Conservation (phyloP, 768 basidiomycete species). For the Termitomyces sp. region DNA sequence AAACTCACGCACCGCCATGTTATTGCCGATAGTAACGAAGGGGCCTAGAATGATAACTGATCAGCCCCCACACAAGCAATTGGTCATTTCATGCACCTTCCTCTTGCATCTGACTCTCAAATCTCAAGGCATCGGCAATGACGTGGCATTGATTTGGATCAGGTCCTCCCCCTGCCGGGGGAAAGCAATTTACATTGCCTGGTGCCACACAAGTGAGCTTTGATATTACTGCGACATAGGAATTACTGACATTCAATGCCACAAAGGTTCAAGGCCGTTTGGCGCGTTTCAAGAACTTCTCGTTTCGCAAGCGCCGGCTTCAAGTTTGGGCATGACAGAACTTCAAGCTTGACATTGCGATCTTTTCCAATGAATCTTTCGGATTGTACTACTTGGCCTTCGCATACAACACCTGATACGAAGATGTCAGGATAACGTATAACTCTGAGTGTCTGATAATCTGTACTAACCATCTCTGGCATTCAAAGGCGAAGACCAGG, state of each 20-base stretch:
- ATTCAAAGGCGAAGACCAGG: conserved; percentile 1
- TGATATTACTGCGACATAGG: no score
- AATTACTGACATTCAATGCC: conserved; percentile 32
- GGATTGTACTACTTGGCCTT: conserved; percentile 19
- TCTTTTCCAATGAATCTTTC: conserved; percentile 37
- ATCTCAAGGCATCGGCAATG: conserved; percentile 46
- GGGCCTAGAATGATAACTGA: conserved; percentile 16
- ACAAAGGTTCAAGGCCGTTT: conserved; percentile 41
- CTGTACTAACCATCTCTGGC: not conserved
- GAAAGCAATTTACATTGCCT: conserved; percentile 45
- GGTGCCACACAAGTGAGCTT: not conserved
- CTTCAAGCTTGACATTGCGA: conserved; percentile 37
- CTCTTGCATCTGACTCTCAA: conserved; percentile 44
- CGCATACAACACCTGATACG: conserved; percentile 15
- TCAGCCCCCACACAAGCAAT: not conserved
- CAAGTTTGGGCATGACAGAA: conserved; percentile 33
- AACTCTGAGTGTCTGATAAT: not conserved
- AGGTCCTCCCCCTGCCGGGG: conserved; percentile 42
- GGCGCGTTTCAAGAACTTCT: conserved; percentile 19
- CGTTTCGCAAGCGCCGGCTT: conserved; percentile 5
- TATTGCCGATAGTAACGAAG: no score
- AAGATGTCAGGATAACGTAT: not conserved
- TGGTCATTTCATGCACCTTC: conserved; percentile 24
- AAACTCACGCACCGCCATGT: conserved; percentile 19
- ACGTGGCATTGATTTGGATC: conserved; percentile 45